phyloP scores from a whole-genome alignment of 768 basidiomycete genomes.

The Clitopilus passeckerianus region DNA sequence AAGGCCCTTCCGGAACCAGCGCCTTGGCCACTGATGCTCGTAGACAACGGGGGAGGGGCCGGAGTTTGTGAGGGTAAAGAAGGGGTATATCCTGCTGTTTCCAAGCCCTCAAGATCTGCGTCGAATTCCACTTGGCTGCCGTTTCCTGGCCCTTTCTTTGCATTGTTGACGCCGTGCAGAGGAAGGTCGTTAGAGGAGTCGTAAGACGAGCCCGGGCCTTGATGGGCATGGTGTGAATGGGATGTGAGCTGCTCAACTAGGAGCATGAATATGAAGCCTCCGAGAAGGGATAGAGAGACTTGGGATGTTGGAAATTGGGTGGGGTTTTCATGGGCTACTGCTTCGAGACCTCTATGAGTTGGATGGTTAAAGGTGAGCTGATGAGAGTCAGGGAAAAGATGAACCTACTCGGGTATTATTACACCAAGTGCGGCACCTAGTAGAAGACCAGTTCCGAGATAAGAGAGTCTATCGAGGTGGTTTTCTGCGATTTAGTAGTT shows the following conservation, averaged over 20 bases:
- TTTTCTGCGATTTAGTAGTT: constrained; percentile 24
- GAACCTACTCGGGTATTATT: constrained; percentile 87
- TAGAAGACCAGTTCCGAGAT: constrained; percentile 77
- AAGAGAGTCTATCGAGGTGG: constrained; percentile 38
- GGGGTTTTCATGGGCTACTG: constrained; percentile 33
- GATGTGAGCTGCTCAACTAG: constrained; percentile 60
- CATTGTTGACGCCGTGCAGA: constrained; percentile 17
- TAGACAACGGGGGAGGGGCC: constrained; percentile 11
- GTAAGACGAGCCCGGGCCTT: constrained; percentile 1
- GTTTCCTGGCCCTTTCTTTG: constrained; percentile 5
- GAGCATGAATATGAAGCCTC: constrained; percentile 63
- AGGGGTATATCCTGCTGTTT: constrained; percentile 16
- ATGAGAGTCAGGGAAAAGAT: background rate
- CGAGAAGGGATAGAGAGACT: constrained; percentile 60
- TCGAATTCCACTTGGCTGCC: constrained; percentile 47
- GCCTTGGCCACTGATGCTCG: constrained; percentile 15
- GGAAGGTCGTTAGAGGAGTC: constrained; percentile 20
- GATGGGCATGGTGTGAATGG: constrained; percentile 36
- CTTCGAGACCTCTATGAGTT: constrained; percentile 63
- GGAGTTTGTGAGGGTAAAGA: constrained; percentile 7
- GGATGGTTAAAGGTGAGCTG: background rate
- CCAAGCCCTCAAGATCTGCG: constrained; percentile 44
- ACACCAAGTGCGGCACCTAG: constrained; percentile 88
- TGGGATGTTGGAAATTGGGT: constrained; percentile 40
- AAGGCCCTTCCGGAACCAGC: constrained; percentile 34